A percentile compares a stretch with the other conserved stretches of the same genome.
These are phyloP conservation scores for Amylocystis lapponica DNA, from an alignment of 768 basidiomycete genomes.

Conservation along the genomic window DNA sequence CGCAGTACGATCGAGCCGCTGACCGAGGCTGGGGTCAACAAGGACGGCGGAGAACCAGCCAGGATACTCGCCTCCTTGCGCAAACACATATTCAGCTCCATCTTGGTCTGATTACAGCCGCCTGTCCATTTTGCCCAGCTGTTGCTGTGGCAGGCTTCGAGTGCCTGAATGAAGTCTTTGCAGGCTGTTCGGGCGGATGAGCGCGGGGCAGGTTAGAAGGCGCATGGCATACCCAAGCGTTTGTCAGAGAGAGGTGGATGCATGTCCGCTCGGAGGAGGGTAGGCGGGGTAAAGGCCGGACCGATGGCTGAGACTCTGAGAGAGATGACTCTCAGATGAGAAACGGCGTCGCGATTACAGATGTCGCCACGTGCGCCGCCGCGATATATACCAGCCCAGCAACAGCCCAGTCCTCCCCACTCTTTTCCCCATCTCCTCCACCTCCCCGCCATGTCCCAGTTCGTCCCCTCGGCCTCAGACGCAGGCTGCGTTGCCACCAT, in stretches of 20 bases:
- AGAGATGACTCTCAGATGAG: not conserved
- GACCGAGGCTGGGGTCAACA: slow-evolving; percentile 2
- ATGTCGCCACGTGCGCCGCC: slow-evolving; percentile 8
- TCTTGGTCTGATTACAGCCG: slow-evolving; percentile 63
- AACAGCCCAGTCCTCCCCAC: slow-evolving; percentile 2
- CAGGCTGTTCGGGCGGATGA: slow-evolving; percentile 42
- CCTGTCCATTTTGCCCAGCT: slow-evolving; percentile 64
- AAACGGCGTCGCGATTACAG: slow-evolving; percentile 4
- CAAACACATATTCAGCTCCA: slow-evolving; percentile 63
- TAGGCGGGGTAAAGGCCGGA: not conserved
- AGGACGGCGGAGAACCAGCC: slow-evolving; percentile 7
- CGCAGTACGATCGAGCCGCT: slow-evolving; percentile 57
- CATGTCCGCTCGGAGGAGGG: slow-evolving; percentile 9
- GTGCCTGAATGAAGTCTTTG: slow-evolving; percentile 71
- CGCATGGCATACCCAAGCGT: slow-evolving; percentile 13
- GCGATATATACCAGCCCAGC: slow-evolving; percentile 13
- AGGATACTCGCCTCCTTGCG: slow-evolving; percentile 57
- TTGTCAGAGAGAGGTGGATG: slow-evolving; percentile 23
- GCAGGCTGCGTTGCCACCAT: slow-evolving; percentile 63
- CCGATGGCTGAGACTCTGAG: not conserved
- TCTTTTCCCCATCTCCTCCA: slow-evolving; percentile 11
- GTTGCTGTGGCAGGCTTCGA: slow-evolving; percentile 62
- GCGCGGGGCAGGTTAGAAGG: not conserved
- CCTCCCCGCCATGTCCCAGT: slow-evolving; percentile 33
- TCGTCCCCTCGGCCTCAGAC: slow-evolving; percentile 38